Evolutionary conservation across 768 basidiomycete species (phyloP).

Genomic region (Clavulina sp.): DNA sequence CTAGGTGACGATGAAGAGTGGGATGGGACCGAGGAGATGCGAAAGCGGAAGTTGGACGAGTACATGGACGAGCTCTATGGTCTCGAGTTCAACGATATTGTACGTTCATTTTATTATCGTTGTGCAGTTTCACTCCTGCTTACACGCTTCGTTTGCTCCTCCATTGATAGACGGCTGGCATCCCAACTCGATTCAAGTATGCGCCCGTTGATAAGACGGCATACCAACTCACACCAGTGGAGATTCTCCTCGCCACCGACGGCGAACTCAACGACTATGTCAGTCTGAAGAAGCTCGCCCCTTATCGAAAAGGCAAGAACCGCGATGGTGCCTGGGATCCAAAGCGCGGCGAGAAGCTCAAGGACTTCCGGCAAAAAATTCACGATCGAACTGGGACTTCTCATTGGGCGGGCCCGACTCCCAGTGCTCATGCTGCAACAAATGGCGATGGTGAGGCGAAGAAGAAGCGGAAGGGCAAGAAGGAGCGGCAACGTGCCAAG

Average conservation of each 20-base stretch:
- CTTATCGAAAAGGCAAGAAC: slow-evolving; percentile 45
- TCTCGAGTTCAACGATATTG: slow-evolving; percentile 92
- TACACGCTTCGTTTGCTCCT: slow-evolving; percentile 4
- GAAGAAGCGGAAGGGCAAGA: slow-evolving; percentile 20
- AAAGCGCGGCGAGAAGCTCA: slow-evolving; percentile 42
- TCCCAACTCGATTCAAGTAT: slow-evolving; percentile 91
- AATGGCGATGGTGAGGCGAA: slow-evolving; percentile 8
- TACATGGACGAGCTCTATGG: slow-evolving; percentile 86
- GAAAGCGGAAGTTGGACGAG: slow-evolving; percentile 62
- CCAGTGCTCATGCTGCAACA: neutral
- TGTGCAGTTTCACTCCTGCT: neutral
- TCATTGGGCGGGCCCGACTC: neutral
- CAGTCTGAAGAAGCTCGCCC: slow-evolving; percentile 77
- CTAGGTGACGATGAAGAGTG: slow-evolving; percentile 36
- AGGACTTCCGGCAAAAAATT: slow-evolving; percentile 54
- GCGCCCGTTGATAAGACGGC: slow-evolving; percentile 40
- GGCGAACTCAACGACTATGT: slow-evolving; percentile 84
- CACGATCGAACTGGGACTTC: slow-evolving; percentile 13
- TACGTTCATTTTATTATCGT: slow-evolving; percentile 22
- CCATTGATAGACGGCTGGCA: slow-evolving; percentile 53
- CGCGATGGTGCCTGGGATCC: slow-evolving; percentile 32
- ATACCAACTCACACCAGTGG: slow-evolving; percentile 60
- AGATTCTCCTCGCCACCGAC: slow-evolving; percentile 85
- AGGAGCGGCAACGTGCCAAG: slow-evolving; percentile 16
- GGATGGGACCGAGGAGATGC: slow-evolving; percentile 82